Evolutionary conservation across 768 basidiomycete genomes (phyloP).

Genomic region (Amyloporia xantha): DNA sequence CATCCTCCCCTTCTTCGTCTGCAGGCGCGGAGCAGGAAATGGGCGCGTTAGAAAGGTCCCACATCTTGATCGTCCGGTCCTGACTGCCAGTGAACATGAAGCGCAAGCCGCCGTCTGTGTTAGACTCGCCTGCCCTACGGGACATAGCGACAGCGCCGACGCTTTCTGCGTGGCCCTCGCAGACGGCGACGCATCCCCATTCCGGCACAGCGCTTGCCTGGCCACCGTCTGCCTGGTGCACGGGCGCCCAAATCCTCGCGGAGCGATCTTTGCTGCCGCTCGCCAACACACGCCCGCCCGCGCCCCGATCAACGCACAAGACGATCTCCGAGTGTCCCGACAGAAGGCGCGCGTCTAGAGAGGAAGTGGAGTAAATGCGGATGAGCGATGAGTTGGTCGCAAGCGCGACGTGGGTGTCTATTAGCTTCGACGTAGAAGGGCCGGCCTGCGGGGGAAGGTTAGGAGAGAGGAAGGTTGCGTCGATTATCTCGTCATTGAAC

Average conservation of each 20-base stretch:
- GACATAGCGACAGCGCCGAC: conserved; percentile 86
- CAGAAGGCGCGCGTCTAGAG: conserved; percentile 79
- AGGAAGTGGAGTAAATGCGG: conserved; percentile 73
- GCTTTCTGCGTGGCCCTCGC: conserved; percentile 92
- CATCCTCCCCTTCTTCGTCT: conserved; percentile 5
- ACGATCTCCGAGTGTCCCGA: conserved; percentile 91
- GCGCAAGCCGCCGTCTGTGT: conserved; percentile 24
- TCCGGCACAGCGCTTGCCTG: conserved; percentile 19
- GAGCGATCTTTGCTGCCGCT: conserved; percentile 92
- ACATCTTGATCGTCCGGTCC: conserved; percentile 97
- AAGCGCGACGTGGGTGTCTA: conserved; percentile 77
- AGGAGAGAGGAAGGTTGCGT: conserved; percentile 68
- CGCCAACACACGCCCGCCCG: conserved; percentile 66
- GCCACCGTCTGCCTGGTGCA: background rate
- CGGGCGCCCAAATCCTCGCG: conserved; percentile 71
- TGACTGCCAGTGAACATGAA: conserved; percentile 96
- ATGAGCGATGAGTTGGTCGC: conserved; percentile 98
- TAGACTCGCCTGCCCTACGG: conserved; percentile 35
- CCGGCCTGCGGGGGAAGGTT: conserved; percentile 21
- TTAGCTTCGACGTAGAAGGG: conserved; percentile 16
- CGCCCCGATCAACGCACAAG: conserved; percentile 68
- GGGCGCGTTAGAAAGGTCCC: conserved; percentile 68
- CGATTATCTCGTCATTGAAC: conserved; percentile 97
- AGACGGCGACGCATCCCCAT: conserved; percentile 77
- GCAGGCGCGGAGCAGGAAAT: conserved; percentile 3